Conservation (phyloP, 2,329 filamentous ascomycete genomes). For the Talaromyces sp. region DNA sequence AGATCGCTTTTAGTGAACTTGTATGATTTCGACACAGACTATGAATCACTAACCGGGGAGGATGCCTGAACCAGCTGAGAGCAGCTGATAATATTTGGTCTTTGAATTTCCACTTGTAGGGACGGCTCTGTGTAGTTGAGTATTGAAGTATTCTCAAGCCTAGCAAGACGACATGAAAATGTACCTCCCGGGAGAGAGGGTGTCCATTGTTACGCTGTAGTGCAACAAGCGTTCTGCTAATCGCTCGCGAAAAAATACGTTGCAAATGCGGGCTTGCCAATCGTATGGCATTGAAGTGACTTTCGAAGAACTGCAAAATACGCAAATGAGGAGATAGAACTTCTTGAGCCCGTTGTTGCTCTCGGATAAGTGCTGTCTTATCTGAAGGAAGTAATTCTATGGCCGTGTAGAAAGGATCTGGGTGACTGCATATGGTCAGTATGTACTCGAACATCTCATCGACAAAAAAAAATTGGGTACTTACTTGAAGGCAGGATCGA, state of each 20-base stretch:
- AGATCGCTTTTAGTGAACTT: background rate
- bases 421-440: constrained; percentile 48
- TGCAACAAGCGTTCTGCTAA: constrained; percentile 73
- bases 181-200: constrained; percentile 84
- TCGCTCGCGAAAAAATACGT: constrained; percentile 73
- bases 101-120: constrained; percentile 76
- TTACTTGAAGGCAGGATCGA: constrained; percentile 65
- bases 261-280: constrained; percentile 79
- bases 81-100: constrained; percentile 83
- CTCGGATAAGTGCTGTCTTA: constrained; percentile 66
- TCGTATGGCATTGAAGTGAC: constrained; percentile 92
- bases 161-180: constrained; percentile 82
- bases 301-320: constrained; percentile 82
- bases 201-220: constrained; percentile 69
- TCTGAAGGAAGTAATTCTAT: constrained; percentile 93
- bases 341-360: constrained; percentile 75
- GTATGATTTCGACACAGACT: background rate
- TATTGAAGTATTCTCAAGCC: constrained; percentile 72
- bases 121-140: constrained; percentile 60
- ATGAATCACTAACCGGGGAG: constrained; percentile 57
- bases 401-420: constrained; percentile 84
- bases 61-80: constrained; percentile 79
- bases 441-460: background rate
- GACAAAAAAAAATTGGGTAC: constrained; percentile 25
- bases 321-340: constrained; percentile 81